Percentiles rank a stretch among this genome's conserved stretches.
phyloP scores from a whole-genome alignment of 371 early-diverging fungal genomes.

The Mortierella sp. region DNA sequence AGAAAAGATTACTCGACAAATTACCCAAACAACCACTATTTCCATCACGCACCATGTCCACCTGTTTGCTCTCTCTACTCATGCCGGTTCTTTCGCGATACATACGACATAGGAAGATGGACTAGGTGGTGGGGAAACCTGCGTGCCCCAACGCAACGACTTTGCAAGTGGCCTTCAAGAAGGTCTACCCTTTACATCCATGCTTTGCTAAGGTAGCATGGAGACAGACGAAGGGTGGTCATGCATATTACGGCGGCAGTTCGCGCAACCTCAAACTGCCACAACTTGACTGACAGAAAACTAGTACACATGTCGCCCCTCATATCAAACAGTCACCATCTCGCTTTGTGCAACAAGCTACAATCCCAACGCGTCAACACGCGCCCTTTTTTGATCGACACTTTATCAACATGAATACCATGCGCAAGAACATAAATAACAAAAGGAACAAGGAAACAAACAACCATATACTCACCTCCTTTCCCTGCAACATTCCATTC shows the following conservation, averaged over 20 bases:
- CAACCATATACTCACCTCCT: not conserved
- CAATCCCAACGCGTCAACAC: not conserved
- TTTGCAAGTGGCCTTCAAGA: constrained; percentile 81
- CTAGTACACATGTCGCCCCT: no score
- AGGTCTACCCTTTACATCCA: constrained; percentile 79
- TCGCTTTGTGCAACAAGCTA: not conserved
- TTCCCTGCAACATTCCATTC: not conserved
- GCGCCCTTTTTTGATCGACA: not conserved
- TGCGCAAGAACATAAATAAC: not conserved
- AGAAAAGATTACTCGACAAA: no score
- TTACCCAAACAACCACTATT: no score
- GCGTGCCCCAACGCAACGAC: constrained; percentile 79
- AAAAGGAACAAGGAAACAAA: not conserved
- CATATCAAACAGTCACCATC: no score
- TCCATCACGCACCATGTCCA: no score
- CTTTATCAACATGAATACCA: not conserved
- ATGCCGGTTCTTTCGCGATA: no score
- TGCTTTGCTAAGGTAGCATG: constrained; percentile 15
- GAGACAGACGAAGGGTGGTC: constrained; percentile 74
- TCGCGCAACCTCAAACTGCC: not conserved
- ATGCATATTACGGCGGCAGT: constrained; percentile 75
- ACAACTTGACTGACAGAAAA: no score
- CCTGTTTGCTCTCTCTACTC: no score
- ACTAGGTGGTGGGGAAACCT: constrained; percentile 81
- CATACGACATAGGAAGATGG: constrained; percentile 51